These are phyloP conservation scores for Monilinia vaccinii-corymbosi DNA, from an alignment of 2,329 filamentous ascomycete species.

Conservation along the genomic window DNA sequence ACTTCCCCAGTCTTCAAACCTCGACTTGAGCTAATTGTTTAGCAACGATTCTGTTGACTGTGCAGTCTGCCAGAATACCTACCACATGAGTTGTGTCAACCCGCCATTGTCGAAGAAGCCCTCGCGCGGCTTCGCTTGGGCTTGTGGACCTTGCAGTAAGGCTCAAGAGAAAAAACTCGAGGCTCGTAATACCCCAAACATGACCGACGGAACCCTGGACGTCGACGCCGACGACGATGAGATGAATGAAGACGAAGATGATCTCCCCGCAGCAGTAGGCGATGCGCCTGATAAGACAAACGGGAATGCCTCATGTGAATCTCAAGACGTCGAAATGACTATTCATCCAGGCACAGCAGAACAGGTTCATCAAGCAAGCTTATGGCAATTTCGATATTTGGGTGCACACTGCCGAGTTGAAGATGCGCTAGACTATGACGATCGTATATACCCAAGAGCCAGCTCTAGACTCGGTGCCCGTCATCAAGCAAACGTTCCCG, in stretches of 20 bases:
- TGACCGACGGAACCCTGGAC: conserved; percentile 57
- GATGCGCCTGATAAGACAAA: conserved; percentile 43
- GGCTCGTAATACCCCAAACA: conserved; percentile 73
- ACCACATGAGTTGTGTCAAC: conserved; percentile 96
- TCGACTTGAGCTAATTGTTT: conserved; percentile 6
- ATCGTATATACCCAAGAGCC: conserved; percentile 91
- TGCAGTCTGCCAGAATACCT: conserved; percentile 87
- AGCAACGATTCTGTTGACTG: conserved; percentile 95
- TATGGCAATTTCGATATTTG: conserved; percentile 94
- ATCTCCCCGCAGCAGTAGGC: conserved; percentile 46
- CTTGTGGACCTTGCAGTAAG: conserved; percentile 89
- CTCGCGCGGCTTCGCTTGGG: conserved; percentile 95
- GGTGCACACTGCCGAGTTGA: conserved; percentile 93
- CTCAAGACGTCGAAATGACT: conserved; percentile 44
- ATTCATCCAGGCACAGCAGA: conserved; percentile 62
- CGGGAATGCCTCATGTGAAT: conserved; percentile 50
- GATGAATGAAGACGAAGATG: conserved; percentile 57
- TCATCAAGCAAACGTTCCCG: conserved; percentile 76
- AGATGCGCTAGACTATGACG: conserved; percentile 92
- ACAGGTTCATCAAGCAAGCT: conserved; percentile 82
- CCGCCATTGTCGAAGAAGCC: conserved; percentile 92
- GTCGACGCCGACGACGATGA: conserved; percentile 58
- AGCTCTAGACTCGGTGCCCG: conserved; percentile 85
- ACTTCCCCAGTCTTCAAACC: not conserved
- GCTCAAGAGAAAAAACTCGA: conserved; percentile 92